A percentile compares a stretch with the other conserved stretches of the same genome.
These are phyloP conservation scores for Kwoniella sp. DNA, from an alignment of 768 basidiomycete genomes.

Conservation along the genomic window DNA sequence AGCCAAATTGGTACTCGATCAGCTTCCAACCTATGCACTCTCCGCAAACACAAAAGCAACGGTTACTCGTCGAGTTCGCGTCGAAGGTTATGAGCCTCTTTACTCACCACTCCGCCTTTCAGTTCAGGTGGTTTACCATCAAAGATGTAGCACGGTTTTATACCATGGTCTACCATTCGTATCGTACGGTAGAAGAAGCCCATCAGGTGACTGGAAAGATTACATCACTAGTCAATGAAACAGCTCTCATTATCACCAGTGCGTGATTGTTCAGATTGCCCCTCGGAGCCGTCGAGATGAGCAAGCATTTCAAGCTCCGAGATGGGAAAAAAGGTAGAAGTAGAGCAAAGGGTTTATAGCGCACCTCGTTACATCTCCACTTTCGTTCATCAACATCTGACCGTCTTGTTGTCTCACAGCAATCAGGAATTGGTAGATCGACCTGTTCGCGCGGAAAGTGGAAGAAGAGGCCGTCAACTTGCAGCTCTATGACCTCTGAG, in stretches of 20 bases:
- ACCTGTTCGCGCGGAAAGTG: too few species aligned
- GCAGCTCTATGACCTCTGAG: too few species aligned
- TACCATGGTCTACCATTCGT: constrained; percentile 96
- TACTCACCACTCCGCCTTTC: constrained; percentile 93
- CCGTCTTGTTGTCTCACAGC: constrained; percentile 96
- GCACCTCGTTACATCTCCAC: constrained; percentile 88
- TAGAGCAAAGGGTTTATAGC: constrained; percentile 17
- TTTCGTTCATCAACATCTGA: constrained; percentile 94
- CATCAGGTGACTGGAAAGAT: constrained; percentile 92
- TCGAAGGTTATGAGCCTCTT: too few species aligned
- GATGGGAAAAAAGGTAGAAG: background rate
- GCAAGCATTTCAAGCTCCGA: constrained; percentile 8
- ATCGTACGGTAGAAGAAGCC: constrained; percentile 98
- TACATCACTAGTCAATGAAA: background rate
- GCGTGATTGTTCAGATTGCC: background rate
- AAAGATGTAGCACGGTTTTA: constrained; percentile 97
- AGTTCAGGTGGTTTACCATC: constrained; percentile 97
- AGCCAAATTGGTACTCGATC: constrained; percentile 6
- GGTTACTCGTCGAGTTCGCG: too few species aligned
- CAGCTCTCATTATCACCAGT: background rate
- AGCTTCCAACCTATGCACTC: too few species aligned
- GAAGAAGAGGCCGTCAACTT: too few species aligned
- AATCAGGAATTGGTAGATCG: constrained; percentile 78
- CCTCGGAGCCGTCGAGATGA: background rate
- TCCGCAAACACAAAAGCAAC: too few species aligned